A percentile compares a stretch with the other conserved stretches of the same genome.
Conservation (phyloP, 73 alveolate genomes). For the Blepharisma stoltei region DNA sequence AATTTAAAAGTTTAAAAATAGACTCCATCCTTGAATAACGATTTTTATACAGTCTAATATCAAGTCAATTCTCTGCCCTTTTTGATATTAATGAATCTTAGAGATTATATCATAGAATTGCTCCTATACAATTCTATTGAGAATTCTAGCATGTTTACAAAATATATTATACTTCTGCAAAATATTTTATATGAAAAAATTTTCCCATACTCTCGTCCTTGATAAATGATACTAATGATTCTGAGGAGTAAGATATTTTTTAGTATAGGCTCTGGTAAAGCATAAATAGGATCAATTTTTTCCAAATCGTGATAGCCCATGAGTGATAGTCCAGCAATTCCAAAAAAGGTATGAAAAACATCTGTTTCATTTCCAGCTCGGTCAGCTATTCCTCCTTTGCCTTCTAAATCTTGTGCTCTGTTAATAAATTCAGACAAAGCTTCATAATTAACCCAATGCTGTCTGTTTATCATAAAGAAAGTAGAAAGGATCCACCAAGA, state of each 20-base stretch:
- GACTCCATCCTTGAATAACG: no score
- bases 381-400: slow-evolving; percentile 92
- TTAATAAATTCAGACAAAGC: slow-evolving; percentile 62
- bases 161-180: no score
- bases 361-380: slow-evolving; percentile 96
- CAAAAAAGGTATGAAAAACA: slow-evolving; percentile 96
- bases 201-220: no score
- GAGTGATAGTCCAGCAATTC: slow-evolving; percentile 88
- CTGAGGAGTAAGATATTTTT: not conserved
- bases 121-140: no score
- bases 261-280: slow-evolving; percentile 34
- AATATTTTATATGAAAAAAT: no score
- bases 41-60: no score
- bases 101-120: no score
- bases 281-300: slow-evolving; percentile 55
- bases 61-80: no score
- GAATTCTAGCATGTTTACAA: no score
- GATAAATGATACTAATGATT: no score
- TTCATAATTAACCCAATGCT: slow-evolving; percentile 57
- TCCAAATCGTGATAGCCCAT: slow-evolving; percentile 57
- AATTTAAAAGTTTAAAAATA: no score
- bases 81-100: no score
- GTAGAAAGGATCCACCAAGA: slow-evolving; percentile 96
- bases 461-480: slow-evolving; percentile 80
- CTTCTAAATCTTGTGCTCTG: slow-evolving; percentile 77